Base-by-base conservation (phyloP, 2,329 filamentous ascomycete species). In the Penicillium olsonii region DNA sequence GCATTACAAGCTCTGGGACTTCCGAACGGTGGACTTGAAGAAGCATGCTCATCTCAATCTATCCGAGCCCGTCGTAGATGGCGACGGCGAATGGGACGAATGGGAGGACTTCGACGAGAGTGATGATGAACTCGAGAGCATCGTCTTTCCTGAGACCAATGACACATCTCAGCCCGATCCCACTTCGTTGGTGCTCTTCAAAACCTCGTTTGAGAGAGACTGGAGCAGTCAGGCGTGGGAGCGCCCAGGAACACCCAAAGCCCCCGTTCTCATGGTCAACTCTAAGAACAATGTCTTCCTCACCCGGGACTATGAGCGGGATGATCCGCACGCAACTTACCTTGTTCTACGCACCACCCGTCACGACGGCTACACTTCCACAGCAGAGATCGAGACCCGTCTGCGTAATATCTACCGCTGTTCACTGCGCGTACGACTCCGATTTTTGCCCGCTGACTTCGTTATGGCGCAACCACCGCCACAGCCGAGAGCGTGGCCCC, bases 1-100 rank as follows among this genome's bases (percentile, higher is more conserved):
- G 39, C 71, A 79, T 62, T 75, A 80, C 67, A 73, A 71, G 42
- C 75, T 80, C 61, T 79, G 72, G 67, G 77, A 80, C 62, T 80
- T 80, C 55, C 75, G 77, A 20, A 65, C 70, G 33, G 65, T 78
- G 7, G 60, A 67, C 15, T 57, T 70, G n/a, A 56, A 40, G 31
- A 48, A 65, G 67, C 37, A 63, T 63, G 39, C 54, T 58, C 42
- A 55, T 42, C 42, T 33, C 14, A 39, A 22, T 24, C 12, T 42
- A 11, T 20, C 44, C 15, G 38, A 27, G 42, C 61, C 20, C 50
- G 67, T 46, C 19, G 49, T 44, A 27, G 50, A 22, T 12, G 35
- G 63, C 62, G 54, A 60, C 11, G 42, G 52, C 14, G 52, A 57
- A 10, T 33, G 29, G 26, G 40, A 42, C 20, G 50, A 50, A 20